These are phyloP conservation scores for Penicillium maclennaniae DNA, from an alignment of 495 filamentous ascomycete genomes.

Conservation along the genomic window DNA sequence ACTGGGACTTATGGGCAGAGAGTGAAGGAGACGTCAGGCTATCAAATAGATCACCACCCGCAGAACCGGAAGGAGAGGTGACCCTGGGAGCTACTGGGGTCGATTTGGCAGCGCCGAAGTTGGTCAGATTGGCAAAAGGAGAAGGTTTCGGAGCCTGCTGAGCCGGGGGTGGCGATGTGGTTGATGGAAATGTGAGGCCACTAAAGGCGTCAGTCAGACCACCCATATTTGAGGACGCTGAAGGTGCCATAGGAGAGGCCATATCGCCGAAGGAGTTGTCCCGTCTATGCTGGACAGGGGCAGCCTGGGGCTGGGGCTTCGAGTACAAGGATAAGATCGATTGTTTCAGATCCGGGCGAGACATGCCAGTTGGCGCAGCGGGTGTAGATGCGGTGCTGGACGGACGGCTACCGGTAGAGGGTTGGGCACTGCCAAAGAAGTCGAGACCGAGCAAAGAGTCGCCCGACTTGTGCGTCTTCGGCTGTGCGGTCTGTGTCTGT, in stretches of 20 bases:
- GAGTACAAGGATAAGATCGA: conserved; percentile 95
- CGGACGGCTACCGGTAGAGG: conserved; percentile 63
- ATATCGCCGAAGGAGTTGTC: conserved; percentile 65
- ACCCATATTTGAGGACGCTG: conserved; percentile 55
- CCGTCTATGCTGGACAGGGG: conserved; percentile 53
- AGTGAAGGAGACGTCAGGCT: conserved; percentile 55
- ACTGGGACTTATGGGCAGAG: conserved; percentile 42
- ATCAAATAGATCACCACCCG: conserved; percentile 75
- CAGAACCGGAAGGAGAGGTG: conserved; percentile 49
- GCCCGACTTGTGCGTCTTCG: conserved; percentile 63
- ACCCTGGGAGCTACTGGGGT: conserved; percentile 51
- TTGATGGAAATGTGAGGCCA: conserved; percentile 65
- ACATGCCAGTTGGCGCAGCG: conserved; percentile 55
- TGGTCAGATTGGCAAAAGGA: conserved; percentile 71
- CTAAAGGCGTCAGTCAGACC: conserved; percentile 87
- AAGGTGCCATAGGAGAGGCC: conserved; percentile 50
- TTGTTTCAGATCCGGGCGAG: conserved; percentile 91
- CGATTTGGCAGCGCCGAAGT: conserved; percentile 53
- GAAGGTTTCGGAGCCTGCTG: conserved; percentile 54
- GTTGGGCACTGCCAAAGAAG: conserved; percentile 73
- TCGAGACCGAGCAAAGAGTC: conserved; percentile 92
- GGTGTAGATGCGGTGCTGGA: conserved; percentile 65
- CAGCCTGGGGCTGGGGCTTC: conserved; percentile 66
- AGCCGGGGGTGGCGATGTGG: conserved; percentile 51
- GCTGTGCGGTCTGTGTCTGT: conserved; percentile 49